These are phyloP conservation scores for Kalaharituber pfeilii DNA, from an alignment of 2,329 filamentous ascomycete genomes.

Conservation along the genomic window DNA sequence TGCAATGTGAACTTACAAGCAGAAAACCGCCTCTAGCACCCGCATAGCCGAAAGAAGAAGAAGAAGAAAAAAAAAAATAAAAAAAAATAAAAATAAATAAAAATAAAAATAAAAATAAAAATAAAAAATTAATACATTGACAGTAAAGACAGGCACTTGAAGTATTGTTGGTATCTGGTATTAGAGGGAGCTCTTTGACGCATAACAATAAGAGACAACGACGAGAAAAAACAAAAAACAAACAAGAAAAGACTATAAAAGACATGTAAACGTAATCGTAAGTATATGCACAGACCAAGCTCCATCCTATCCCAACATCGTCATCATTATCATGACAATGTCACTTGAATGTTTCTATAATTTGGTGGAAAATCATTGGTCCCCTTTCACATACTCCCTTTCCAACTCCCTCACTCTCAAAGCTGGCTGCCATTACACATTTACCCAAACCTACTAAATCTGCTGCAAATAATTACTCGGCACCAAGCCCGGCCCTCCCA, in stretches of 20 bases:
- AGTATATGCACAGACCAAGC: background rate
- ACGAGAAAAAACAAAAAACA: no score
- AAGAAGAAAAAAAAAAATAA: background rate
- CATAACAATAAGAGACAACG: background rate
- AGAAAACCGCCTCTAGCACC: no score
- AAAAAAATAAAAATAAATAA: background rate
- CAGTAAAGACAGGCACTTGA: background rate
- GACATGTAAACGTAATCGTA: no score
- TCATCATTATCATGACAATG: background rate
- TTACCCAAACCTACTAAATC: background rate
- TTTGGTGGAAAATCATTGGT: no score
- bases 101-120: background rate
- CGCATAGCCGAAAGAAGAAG: no score
- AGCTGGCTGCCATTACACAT: background rate
- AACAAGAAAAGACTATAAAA: no score
- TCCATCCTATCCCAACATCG: background rate
- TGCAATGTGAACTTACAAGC: no score
- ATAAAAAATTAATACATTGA: background rate
- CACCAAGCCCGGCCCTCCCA: constrained; percentile 40
- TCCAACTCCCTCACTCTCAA: background rate
- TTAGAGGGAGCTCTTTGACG: background rate
- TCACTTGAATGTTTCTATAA: no score
- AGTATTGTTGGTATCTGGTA: background rate
- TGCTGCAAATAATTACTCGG: constrained; percentile 50
- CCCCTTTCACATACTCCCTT: no score